Conservation (phyloP, 805 yeast genomes). For the Candida quercuum region DNA sequence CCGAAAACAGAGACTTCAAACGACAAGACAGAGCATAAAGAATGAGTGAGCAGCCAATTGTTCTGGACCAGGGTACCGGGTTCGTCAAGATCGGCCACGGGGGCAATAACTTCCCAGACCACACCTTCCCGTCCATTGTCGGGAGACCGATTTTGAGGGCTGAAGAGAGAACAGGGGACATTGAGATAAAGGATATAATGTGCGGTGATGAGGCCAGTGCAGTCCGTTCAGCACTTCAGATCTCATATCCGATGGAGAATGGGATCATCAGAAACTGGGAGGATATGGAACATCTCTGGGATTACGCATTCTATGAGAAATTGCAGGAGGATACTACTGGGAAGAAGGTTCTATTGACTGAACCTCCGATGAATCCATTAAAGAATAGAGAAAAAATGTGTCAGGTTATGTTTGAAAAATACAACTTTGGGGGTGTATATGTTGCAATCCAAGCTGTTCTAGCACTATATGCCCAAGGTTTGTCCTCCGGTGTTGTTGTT, state of each 20-base stretch:
- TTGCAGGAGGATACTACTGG: constrained; percentile 79
- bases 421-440: constrained; percentile 86
- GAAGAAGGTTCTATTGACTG: constrained; percentile 81
- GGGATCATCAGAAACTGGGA: constrained; percentile 98
- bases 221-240: constrained; percentile 83
- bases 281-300: constrained; percentile 98
- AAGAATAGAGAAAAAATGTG: constrained; percentile 89
- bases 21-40: not conserved
- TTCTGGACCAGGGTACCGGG: constrained; percentile 98
- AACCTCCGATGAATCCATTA: constrained; percentile 96
- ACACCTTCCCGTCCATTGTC: constrained; percentile 94
- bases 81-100: constrained; percentile 96
- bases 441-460: constrained; percentile 98
- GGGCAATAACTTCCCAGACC: constrained; percentile 95
- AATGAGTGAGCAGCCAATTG: constrained; percentile 33
- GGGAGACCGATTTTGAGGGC: constrained; percentile 97
- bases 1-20: not conserved
- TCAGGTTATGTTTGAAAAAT: constrained; percentile 87
- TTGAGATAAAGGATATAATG: constrained; percentile 92
- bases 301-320: constrained; percentile 89
- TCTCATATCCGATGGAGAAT: constrained; percentile 98
- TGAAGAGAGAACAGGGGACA: constrained; percentile 76
- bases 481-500: constrained; percentile 95
- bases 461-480: constrained; percentile 95
- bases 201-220: constrained; percentile 94